These are phyloP conservation scores for Alternaria gansuensis DNA, from an alignment of 2,329 filamentous ascomycete genomes.

Conservation along the genomic window DNA sequence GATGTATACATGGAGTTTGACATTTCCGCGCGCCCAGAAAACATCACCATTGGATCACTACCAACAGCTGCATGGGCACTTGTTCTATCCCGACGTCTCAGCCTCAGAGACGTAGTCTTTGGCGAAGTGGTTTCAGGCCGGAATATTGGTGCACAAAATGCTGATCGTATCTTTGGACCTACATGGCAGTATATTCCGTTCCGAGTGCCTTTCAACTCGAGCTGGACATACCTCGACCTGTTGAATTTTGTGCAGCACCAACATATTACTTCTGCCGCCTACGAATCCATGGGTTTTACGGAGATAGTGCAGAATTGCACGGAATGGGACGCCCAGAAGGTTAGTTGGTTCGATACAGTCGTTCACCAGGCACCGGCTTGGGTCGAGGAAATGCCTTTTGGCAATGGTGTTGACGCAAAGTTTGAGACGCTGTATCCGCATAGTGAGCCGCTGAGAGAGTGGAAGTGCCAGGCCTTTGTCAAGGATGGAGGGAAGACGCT, in stretches of 20 bases:
- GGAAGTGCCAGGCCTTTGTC: constrained; percentile 69
- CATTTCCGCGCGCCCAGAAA: constrained; percentile 57
- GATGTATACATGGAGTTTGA: constrained; percentile 48
- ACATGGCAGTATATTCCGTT: constrained; percentile 74
- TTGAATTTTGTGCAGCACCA: constrained; percentile 51
- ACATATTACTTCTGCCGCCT: constrained; percentile 42
- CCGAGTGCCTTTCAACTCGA: constrained; percentile 63
- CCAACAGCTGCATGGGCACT: constrained; percentile 74
- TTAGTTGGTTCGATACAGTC: constrained; percentile 50
- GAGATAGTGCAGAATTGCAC: constrained; percentile 51
- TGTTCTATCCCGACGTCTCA: constrained; percentile 65
- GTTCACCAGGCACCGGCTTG: constrained; percentile 59
- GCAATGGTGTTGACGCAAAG: constrained; percentile 38
- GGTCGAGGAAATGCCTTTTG: constrained; percentile 65
- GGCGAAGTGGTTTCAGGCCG: constrained; percentile 73
- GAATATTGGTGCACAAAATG: constrained; percentile 64
- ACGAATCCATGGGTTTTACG: constrained; percentile 51
- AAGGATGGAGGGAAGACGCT: constrained; percentile 60
- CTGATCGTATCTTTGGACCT: constrained; percentile 68
- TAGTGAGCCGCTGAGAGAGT: constrained; percentile 53
- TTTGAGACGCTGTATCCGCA: constrained; percentile 68
- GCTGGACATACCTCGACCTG: constrained; percentile 55
- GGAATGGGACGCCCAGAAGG: constrained; percentile 39
- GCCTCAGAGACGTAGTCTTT: constrained; percentile 67
- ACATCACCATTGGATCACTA: constrained; percentile 70